These are phyloP conservation scores for Tolypocladium album DNA, from an alignment of 2,329 filamentous ascomycete genomes.

Conservation along the genomic window DNA sequence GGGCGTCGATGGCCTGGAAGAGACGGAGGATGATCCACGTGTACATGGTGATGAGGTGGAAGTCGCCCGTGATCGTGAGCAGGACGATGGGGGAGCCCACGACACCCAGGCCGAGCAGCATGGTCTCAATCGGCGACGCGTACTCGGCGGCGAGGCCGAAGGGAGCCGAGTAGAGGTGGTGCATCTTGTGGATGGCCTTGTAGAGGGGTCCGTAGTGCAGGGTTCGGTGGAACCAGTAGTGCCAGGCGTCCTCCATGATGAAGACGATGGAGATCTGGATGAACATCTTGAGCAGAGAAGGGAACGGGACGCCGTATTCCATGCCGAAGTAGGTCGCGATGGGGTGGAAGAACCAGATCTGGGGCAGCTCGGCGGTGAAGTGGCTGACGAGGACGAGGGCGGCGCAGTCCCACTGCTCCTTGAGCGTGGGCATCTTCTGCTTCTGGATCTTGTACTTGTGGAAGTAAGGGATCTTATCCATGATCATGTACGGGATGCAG, in stretches of 20 bases:
- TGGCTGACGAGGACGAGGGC: slow-evolving; percentile 87
- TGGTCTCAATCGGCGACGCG: slow-evolving; percentile 92
- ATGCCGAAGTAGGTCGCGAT: slow-evolving; percentile 89
- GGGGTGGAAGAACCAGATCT: slow-evolving; percentile 99
- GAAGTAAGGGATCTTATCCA: slow-evolving; percentile 80
- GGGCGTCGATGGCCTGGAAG: slow-evolving; percentile 95
- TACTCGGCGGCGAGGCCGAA: slow-evolving; percentile 97
- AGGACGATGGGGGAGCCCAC: slow-evolving; percentile 76
- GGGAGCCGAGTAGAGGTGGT: slow-evolving; percentile 96
- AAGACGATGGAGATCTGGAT: slow-evolving; percentile 92
- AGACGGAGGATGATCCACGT: slow-evolving; percentile 86
- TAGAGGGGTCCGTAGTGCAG: slow-evolving; percentile 94
- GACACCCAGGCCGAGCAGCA: slow-evolving; percentile 82
- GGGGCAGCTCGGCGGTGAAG: slow-evolving; percentile 94
- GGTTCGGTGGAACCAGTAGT: slow-evolving; percentile 91
- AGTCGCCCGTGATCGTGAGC: slow-evolving; percentile 70
- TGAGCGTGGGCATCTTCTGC: slow-evolving; percentile 80
- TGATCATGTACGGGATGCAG: slow-evolving; percentile 81
- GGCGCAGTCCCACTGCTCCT: slow-evolving; percentile 92
- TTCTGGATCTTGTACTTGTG: slow-evolving; percentile 90
- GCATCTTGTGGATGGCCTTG: slow-evolving; percentile 96
- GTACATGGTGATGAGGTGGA: slow-evolving; percentile 98
- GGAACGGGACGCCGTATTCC: slow-evolving; percentile 81
- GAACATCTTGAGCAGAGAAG: slow-evolving; percentile 72
- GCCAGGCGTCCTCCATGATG: slow-evolving; percentile 92